These are phyloP conservation scores for Nakaseomyces delphensis DNA, from an alignment of 1,139 yeast species.

Conservation along the genomic window DNA sequence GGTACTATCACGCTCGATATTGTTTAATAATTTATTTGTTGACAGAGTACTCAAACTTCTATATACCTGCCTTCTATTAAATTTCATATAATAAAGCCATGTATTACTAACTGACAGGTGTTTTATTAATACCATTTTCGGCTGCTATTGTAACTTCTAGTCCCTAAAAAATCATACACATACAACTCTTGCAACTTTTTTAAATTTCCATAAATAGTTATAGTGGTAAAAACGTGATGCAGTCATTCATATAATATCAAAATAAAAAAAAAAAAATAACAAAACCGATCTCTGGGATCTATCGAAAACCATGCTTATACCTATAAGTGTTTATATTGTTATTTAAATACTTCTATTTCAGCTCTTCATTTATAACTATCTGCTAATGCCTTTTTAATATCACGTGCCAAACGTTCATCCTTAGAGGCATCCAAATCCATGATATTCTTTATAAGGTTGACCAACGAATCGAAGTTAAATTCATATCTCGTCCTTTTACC, in stretches of 20 bases:
- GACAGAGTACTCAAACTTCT: background rate
- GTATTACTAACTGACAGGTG: too few species aligned
- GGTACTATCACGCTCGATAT: background rate
- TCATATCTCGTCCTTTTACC: conserved; percentile 27
- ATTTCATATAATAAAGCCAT: background rate
- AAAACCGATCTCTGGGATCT: too few species aligned
- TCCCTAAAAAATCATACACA: too few species aligned
- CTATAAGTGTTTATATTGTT: too few species aligned
- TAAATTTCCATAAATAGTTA: too few species aligned
- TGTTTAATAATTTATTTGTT: background rate
- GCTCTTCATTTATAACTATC: conserved; percentile 8
- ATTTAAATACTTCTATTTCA: background rate
- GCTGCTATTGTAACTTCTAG: too few species aligned
- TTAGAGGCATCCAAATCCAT: conserved; percentile 19
- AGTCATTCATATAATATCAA: too few species aligned
- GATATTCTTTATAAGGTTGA: conserved; percentile 17
- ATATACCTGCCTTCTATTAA: background rate
- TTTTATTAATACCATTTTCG: background rate
- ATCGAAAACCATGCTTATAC: too few species aligned
- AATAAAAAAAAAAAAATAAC: too few species aligned
- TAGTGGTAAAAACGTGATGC: too few species aligned
- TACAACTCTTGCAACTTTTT: too few species aligned
- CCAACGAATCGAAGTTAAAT: conserved; percentile 20
- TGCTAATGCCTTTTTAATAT: conserved; percentile 11
- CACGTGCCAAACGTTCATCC: conserved; percentile 5